Evolutionary conservation across 176 grass and related monocot genomes (phyloP).

Genomic region (Musa schizocarpa): DNA sequence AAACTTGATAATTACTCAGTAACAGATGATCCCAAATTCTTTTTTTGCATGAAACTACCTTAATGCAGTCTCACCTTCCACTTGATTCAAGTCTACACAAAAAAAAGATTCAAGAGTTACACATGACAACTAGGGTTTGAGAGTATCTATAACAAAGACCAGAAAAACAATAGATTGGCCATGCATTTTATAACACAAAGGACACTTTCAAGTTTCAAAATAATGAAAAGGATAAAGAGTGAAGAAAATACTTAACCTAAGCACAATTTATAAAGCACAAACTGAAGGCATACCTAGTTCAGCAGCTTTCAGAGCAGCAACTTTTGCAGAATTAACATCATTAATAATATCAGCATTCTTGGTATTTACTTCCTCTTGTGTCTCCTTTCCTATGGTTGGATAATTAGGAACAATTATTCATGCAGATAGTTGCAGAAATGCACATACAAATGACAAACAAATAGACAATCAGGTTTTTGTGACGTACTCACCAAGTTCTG

Average conservation of each 20-base stretch:
- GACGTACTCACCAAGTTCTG: conserved; percentile 22
- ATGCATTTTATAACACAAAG: background rate
- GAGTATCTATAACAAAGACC: too few species aligned
- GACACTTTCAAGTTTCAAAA: background rate
- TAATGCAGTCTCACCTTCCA: background rate
- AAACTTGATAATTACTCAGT: background rate
- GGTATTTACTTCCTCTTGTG: conserved; percentile 13
- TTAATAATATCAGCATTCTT: conserved; percentile 21
- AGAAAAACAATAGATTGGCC: too few species aligned
- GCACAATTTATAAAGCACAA: background rate
- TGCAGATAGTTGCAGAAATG: background rate
- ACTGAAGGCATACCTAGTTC: conserved; percentile 48
- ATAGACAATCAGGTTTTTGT: background rate
- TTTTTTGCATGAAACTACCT: background rate
- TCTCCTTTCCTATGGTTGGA: conserved; percentile 18
- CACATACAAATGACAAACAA: background rate
- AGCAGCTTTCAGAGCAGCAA: conserved; percentile 84
- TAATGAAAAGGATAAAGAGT: background rate
- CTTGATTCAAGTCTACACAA: background rate
- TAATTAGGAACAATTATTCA: background rate
- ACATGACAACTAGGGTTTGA: background rate
- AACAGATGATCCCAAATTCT: background rate
- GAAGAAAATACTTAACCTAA: background rate
- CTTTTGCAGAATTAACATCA: conserved; percentile 72
- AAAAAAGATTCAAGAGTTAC: background rate